Percentiles rank a stretch among this genome's conserved stretches.
Conservation (phyloP, 2,329 filamentous ascomycete genomes). For the Aureobasidium sp. region DNA sequence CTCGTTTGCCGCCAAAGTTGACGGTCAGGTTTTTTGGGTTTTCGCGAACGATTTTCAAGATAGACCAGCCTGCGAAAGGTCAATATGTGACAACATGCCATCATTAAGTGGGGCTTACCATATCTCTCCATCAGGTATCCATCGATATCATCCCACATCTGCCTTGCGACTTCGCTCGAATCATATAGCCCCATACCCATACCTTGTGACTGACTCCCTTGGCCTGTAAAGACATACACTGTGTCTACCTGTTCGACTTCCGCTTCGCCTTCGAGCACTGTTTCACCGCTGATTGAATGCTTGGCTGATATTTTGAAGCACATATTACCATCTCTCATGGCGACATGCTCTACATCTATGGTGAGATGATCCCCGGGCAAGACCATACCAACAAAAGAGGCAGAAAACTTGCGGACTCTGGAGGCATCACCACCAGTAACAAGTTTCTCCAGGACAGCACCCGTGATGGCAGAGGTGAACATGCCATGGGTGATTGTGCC, state of each 20-base stretch:
- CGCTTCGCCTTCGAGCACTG: slow-evolving; percentile 88
- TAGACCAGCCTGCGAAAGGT: slow-evolving; percentile 73
- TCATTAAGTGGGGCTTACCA: slow-evolving; percentile 54
- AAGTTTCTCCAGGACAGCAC: slow-evolving; percentile 95
- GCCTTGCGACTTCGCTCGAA: slow-evolving; percentile 86
- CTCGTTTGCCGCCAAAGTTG: slow-evolving; percentile 91
- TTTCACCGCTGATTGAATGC: too few species aligned
- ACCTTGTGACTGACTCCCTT: slow-evolving; percentile 96
- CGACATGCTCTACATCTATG: too few species aligned
- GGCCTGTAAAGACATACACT: slow-evolving; percentile 94
- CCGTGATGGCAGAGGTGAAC: slow-evolving; percentile 95
- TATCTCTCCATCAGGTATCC: slow-evolving; percentile 98
- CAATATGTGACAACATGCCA: too few species aligned
- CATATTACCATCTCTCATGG: too few species aligned
- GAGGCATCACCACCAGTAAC: slow-evolving; percentile 97
- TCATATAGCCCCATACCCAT: slow-evolving; percentile 99
- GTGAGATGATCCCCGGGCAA: slow-evolving; percentile 99
- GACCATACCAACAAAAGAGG: slow-evolving; percentile 95
- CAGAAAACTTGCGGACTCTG: slow-evolving; percentile 94
- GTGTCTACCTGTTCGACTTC: slow-evolving; percentile 97
- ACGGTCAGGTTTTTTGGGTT: slow-evolving; percentile 98
- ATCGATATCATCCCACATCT: slow-evolving; percentile 96
- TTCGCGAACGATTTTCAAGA: slow-evolving; percentile 98
- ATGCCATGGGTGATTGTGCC: slow-evolving; percentile 98
- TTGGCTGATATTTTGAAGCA: too few species aligned